Percentiles rank a stretch among this genome's conserved stretches.
Evolutionary conservation across 345 rosid genomes (phyloP).

Genomic region (Viola odorata): DNA sequence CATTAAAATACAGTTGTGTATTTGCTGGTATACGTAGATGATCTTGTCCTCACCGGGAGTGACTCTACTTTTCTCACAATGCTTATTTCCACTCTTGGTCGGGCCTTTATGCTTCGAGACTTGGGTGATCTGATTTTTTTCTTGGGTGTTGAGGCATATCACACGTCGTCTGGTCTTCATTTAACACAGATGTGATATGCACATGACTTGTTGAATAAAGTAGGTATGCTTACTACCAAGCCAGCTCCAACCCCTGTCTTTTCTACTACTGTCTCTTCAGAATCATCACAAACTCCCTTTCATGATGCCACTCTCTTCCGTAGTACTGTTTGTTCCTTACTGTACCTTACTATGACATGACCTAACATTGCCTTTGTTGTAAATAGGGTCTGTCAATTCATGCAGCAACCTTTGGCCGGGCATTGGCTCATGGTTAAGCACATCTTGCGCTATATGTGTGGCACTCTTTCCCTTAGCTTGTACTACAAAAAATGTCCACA

Average conservation of each 20-base stretch:
- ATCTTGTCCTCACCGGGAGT: background rate
- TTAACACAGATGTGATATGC: background rate
- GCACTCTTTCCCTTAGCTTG: background rate
- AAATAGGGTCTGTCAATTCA: background rate
- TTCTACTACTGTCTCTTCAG: background rate
- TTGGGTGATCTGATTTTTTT: background rate
- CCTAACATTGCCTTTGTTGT: background rate
- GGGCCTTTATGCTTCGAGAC: background rate
- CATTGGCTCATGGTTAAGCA: background rate
- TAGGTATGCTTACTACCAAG: background rate
- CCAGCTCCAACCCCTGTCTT: background rate
- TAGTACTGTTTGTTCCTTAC: background rate
- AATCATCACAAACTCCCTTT: background rate
- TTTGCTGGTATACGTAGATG: background rate
- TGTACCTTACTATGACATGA: background rate
- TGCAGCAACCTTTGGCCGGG: background rate
- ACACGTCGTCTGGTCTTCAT: background rate
- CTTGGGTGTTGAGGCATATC: background rate
- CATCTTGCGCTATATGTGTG: background rate
- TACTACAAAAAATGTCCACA: too few relatives aligned
- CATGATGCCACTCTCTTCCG: background rate
- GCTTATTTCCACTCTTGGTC: too few relatives aligned
- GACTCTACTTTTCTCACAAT: background rate
- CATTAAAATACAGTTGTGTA: background rate
- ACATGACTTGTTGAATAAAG: background rate